phyloP scores from a whole-genome alignment of 1,139 yeast genomes.

The Pichia cactophila region DNA sequence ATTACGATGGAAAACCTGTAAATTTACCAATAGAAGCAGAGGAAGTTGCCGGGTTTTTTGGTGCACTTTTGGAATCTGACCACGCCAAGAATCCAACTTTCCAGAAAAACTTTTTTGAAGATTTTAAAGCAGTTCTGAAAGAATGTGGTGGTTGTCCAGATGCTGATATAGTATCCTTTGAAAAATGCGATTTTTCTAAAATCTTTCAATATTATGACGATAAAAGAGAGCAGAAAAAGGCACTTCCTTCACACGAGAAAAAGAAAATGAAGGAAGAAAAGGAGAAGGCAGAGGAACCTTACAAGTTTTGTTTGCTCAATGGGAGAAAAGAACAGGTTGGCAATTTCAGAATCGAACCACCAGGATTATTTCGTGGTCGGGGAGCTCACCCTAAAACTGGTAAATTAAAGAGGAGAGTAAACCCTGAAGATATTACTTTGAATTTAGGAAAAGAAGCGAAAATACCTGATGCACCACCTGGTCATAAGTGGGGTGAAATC shows the following conservation, averaged over 20 bases:
- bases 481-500: slow-evolving; percentile 87
- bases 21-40: slow-evolving; percentile 74
- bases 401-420: slow-evolving; percentile 70
- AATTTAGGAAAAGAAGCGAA: slow-evolving; percentile 69
- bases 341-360: slow-evolving; percentile 91
- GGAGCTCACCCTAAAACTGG: slow-evolving; percentile 98
- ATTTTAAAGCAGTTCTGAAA: slow-evolving; percentile 60
- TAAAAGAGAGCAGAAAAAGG: slow-evolving; percentile 65
- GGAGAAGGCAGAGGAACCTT: slow-evolving; percentile 73
- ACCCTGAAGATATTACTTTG: slow-evolving; percentile 82
- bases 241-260: slow-evolving; percentile 62
- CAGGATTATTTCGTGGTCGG: slow-evolving; percentile 91
- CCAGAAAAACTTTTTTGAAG: slow-evolving; percentile 78
- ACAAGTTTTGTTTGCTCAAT: slow-evolving; percentile 69
- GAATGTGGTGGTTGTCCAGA: slow-evolving; percentile 57
- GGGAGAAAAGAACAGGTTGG: slow-evolving; percentile 92
- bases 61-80: slow-evolving; percentile 80
- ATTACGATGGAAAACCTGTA: slow-evolving; percentile 71
- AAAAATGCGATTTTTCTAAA: slow-evolving; percentile 68
- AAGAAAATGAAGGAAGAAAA: slow-evolving; percentile 62
- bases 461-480: slow-evolving; percentile 78
- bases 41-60: slow-evolving; percentile 94
- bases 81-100: slow-evolving; percentile 84
- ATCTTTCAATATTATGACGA: slow-evolving; percentile 69
- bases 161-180: slow-evolving; percentile 50